Base-by-base conservation (phyloP, 805 yeast species). In the Middelhovenomyces tepae region DNA sequence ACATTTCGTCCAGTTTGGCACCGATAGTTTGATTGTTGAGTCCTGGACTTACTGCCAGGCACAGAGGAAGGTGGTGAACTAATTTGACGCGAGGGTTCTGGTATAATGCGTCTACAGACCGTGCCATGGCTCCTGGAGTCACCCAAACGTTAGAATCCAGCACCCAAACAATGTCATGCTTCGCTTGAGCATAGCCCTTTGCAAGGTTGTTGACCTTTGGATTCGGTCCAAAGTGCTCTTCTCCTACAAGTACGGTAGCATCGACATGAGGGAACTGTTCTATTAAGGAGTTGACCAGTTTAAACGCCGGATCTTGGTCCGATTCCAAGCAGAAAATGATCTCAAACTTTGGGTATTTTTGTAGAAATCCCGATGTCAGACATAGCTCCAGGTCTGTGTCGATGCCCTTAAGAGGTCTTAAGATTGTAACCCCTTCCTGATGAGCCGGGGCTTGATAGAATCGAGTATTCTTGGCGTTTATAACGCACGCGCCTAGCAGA, bases 141-240 rank as follows among this genome's bases (percentile, higher is more conserved):
- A 78, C 80, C 82, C 85, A 80, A 4, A 82, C 91, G 48, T 85
- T 85, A 17, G 87, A 75, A 56, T 85, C 95, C 60, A 82, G 66
- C 10, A 83, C 73, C 95, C 95, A 85, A 8, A 86, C 44, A 13
- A 80, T 68, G 49, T 85, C 94, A 54, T 71, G 62, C 44, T 71
- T 69, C 5, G 94, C 89, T 2, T 55, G 55, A 24, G 60, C 53
- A 49, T 78, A 83, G 4, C 94, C 95, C 53, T 81, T 81, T n/a
- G 85, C 75, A 28, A 85, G 60, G 55, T 85, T 85, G 56, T 84
- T 83, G 35, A 85, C 82, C 56, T 85, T 85, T 5, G 95, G 95
- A 47, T 85, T 85, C 4, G 93, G 91, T 2, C 94, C 94, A 47
- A 62, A 78, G 43, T 42, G 38, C 4, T 46, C 57, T 13, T 60